Evolutionary conservation across 208 protist genomes (phyloP).

Genomic region (Trichomonas tenax): DNA sequence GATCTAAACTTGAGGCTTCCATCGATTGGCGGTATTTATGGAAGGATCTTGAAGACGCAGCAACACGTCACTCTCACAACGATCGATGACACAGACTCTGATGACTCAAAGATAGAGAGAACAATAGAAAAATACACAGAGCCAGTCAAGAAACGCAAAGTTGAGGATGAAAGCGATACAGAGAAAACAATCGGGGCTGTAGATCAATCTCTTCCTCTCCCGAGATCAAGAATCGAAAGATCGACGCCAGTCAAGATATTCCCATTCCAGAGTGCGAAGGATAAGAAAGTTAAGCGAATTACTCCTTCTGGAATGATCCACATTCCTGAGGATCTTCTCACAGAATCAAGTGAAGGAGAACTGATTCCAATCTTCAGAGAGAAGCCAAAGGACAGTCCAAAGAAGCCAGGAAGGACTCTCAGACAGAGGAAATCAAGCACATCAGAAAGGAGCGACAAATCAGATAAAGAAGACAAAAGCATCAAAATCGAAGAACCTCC

Average conservation of each 20-base stretch:
- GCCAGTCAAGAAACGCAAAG: neutral
- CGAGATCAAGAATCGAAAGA: neutral
- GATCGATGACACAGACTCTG: neutral
- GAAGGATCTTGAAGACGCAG: neutral
- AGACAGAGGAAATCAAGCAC: neutral
- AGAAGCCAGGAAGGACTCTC: neutral
- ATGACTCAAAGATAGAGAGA: neutral
- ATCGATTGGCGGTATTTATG: neutral
- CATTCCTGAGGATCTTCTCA: neutral
- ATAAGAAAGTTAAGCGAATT: neutral
- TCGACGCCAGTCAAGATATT: neutral
- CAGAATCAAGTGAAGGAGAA: neutral
- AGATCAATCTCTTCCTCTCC: neutral
- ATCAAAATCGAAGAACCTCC: neutral
- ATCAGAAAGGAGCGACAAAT: neutral
- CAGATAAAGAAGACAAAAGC: neutral
- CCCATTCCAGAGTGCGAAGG: neutral
- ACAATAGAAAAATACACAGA: neutral
- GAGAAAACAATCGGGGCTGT: neutral
- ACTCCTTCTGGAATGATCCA: neutral
- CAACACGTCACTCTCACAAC: neutral
- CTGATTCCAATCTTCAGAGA: neutral
- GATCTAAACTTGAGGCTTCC: neutral
- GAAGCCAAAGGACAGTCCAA: neutral
- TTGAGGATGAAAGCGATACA: neutral